Percentiles rank a stretch among this genome's conserved stretches.
phyloP scores from a whole-genome alignment of 306 rosid genomes.

The Chamaecrista fasciculata region DNA sequence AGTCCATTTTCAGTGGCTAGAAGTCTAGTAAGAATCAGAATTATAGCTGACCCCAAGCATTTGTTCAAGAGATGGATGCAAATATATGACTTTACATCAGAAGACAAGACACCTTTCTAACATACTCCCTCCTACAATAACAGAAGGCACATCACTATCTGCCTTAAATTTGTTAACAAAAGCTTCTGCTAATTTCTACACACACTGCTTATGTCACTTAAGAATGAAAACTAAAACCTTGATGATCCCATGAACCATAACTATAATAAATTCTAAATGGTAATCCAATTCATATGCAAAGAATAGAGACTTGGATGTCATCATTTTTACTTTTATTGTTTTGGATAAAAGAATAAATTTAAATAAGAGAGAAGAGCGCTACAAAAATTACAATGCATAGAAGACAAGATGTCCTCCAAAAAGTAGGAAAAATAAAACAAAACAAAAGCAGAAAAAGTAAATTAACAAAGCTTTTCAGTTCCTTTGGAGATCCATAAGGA shows the following conservation, averaged over 20 bases:
- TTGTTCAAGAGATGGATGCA: not conserved
- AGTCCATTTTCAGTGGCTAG: not conserved
- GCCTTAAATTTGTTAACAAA: slow-evolving; percentile 7
- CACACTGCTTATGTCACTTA: not conserved
- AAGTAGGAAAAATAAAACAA: too few species aligned
- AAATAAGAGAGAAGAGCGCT: too few species aligned
- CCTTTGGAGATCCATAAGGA: too few species aligned
- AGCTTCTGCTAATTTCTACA: not conserved
- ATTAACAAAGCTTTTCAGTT: too few species aligned
- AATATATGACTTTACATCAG: not conserved
- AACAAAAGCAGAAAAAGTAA: too few species aligned
- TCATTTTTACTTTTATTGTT: too few species aligned
- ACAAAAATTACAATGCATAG: too few species aligned
- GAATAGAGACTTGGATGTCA: not conserved
- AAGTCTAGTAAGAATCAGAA: slow-evolving; percentile 1
- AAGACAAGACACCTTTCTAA: not conserved
- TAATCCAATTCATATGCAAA: not conserved
- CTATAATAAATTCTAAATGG: not conserved
- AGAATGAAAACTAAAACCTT: not conserved
- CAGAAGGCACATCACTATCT: not conserved
- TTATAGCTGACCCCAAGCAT: not conserved
- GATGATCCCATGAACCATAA: slow-evolving; percentile 18
- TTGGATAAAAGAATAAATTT: too few species aligned
- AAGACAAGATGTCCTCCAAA: too few species aligned
- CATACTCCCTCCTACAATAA: slow-evolving; percentile 2